Base-by-base conservation (phyloP, 2,329 filamentous ascomycete genomes). In the Penicillium digitatum region DNA sequence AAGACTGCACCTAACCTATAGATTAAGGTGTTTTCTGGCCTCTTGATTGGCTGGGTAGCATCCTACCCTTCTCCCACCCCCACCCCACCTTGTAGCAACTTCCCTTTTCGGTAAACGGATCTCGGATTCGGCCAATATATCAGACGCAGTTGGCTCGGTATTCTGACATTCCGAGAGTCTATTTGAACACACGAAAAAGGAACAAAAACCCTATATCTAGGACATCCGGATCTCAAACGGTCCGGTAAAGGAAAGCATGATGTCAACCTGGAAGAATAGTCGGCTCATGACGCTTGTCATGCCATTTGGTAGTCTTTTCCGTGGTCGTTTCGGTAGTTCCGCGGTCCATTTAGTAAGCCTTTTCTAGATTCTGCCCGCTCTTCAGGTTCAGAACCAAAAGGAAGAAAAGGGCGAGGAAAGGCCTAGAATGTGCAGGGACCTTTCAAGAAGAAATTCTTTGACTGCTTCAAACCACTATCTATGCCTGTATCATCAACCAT, bases 401-500 rank as follows among this genome's bases (percentile, higher is more conserved):
- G n/a, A n/a, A n/a, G n/a, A n/a, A n/a, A n/a, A n/a, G n/a, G n/a
- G n/a, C n/a, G n/a, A n/a, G n/a, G n/a, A n/a, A n/a, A n/a, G n/a
- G n/a, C n/a, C n/a, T n/a, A n/a, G n/a, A n/a, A n/a, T n/a, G n/a
- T n/a, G n/a, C n/a, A 3, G 6, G 24, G 24, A 26, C 24, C 24
- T 26, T 26, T 26, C 26, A 27, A 27, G 6, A 27, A 2, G 9
- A 2, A 27, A 27, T 8, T 8, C 9, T 27, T 27, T 27, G 26
- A 27, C 35, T 38, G 12, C 3, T 38, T 20, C 29, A 22, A 20
- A 7, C 18, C 5, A 31, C n/a, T 5, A 11, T 53, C 42, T 56
- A 59, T 12, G 37, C 54, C 37, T 56, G 54, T 27, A 62, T 40
- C 14, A 58, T 50, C 14, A 50, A 26, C 51, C 58, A 57, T 43